These are phyloP conservation scores for Chlorella ohadii DNA, from an alignment of 139 green algal genomes.

Conservation along the genomic window DNA sequence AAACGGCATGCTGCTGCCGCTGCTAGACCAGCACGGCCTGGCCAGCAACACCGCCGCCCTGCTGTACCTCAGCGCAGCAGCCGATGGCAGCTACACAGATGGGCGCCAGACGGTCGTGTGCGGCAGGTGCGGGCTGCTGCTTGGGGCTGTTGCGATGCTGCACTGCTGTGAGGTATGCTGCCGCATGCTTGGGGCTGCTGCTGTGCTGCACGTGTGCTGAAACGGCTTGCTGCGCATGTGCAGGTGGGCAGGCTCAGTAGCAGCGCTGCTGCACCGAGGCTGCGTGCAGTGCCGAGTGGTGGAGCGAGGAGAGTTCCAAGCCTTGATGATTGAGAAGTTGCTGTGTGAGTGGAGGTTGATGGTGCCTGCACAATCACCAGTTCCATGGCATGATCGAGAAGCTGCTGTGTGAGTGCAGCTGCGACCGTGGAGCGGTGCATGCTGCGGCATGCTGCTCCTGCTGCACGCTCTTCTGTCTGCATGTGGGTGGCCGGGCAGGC, in stretches of 20 bases:
- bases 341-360: slow-evolving; percentile 36
- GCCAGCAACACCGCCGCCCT: slow-evolving; percentile 49
- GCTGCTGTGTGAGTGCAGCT: too few species aligned
- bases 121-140: not conserved
- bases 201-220: not conserved
- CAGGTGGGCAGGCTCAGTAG: slow-evolving; percentile 21
- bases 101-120: slow-evolving; percentile 34
- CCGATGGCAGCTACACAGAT: slow-evolving; percentile 43
- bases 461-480: too few species aligned
- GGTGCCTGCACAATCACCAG: too few species aligned
- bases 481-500: too few species aligned
- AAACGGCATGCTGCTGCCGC: slow-evolving; percentile 59
- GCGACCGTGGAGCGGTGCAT: too few species aligned
- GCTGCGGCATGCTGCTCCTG: too few species aligned
- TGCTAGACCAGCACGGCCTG: slow-evolving; percentile 26
- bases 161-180: too few species aligned
- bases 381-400: too few species aligned
- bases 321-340: slow-evolving; percentile 46
- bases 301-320: not conserved
- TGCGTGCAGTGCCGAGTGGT: slow-evolving; percentile 40
- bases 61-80: slow-evolving; percentile 57
- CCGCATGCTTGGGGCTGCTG: too few species aligned
- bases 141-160: not conserved
- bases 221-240: too few species aligned
- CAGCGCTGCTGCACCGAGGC: slow-evolving; percentile 10